These are phyloP conservation scores for Thermochaetoides thermophila DNA, from an alignment of 495 filamentous ascomycete genomes.

Conservation along the genomic window DNA sequence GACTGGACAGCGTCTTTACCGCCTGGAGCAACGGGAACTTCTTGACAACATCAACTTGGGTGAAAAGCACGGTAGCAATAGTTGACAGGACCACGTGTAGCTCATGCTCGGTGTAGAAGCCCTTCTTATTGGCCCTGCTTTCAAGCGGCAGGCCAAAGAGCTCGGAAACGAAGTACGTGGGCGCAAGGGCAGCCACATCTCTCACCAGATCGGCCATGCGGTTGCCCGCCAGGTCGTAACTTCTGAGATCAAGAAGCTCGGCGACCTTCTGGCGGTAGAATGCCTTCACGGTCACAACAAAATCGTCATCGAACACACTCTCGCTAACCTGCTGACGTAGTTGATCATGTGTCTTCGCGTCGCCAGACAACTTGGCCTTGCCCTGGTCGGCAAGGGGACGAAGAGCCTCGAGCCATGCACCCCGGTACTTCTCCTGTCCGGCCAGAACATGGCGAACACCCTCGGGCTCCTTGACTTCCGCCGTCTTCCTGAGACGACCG, in stretches of 20 bases:
- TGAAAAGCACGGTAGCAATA: slow-evolving; percentile 42
- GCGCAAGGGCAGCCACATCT: slow-evolving; percentile 61
- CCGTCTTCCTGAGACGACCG: slow-evolving; percentile 29
- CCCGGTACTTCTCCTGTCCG: slow-evolving; percentile 46
- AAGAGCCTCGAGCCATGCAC: slow-evolving; percentile 45
- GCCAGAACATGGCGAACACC: slow-evolving; percentile 50
- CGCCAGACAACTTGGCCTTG: slow-evolving; percentile 39
- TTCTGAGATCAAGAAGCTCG: slow-evolving; percentile 48
- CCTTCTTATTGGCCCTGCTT: slow-evolving; percentile 49
- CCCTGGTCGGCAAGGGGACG: slow-evolving; percentile 33
- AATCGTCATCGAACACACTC: slow-evolving; percentile 41
- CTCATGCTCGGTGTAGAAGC: slow-evolving; percentile 66
- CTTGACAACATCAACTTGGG: slow-evolving; percentile 33
- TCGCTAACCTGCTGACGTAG: slow-evolving; percentile 40
- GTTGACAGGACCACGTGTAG: slow-evolving; percentile 60
- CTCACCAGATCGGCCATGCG: slow-evolving; percentile 62
- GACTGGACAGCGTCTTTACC: slow-evolving; percentile 43
- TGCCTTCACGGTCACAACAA: slow-evolving; percentile 41
- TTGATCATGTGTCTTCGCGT: slow-evolving; percentile 30
- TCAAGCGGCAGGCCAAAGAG: slow-evolving; percentile 64
- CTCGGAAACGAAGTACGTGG: slow-evolving; percentile 55
- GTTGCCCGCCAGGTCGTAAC: slow-evolving; percentile 41
- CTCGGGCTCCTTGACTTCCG: slow-evolving; percentile 44
- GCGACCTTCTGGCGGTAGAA: slow-evolving; percentile 53
- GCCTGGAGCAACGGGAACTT: slow-evolving; percentile 45